Percentiles rank a stretch among this genome's conserved stretches.
Conservation (phyloP, 2,329 filamentous ascomycete genomes). For the Neofusicoccum cordaticola region DNA sequence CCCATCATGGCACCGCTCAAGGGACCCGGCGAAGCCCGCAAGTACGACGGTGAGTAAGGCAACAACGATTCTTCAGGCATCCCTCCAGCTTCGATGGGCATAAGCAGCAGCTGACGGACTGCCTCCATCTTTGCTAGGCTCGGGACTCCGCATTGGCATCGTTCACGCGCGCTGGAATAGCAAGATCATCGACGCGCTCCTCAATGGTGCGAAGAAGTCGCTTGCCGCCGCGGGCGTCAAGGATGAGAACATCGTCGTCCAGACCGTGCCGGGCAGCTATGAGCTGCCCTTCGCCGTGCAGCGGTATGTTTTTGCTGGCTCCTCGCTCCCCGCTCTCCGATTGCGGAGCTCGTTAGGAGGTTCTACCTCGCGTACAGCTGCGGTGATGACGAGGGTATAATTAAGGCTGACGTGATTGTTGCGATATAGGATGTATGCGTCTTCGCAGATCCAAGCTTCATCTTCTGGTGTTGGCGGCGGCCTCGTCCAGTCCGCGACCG, state of each 20-base stretch:
- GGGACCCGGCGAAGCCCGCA: constrained; percentile 59
- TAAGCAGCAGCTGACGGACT: constrained; percentile 63
- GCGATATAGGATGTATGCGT: constrained; percentile 67
- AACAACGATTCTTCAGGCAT: neutral
- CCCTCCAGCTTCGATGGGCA: neutral
- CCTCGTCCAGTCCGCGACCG: constrained; percentile 65
- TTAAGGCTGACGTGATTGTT: too few species aligned
- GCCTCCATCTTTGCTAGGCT: constrained; percentile 46
- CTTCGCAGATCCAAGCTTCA: constrained; percentile 79
- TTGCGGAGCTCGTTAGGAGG: neutral
- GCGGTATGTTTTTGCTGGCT: constrained; percentile 54
- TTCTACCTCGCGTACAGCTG: neutral
- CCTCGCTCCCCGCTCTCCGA: neutral
- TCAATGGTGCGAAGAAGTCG: constrained; percentile 75
- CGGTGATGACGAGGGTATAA: too few species aligned
- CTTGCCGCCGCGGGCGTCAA: constrained; percentile 77
- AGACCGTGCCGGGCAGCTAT: constrained; percentile 91
- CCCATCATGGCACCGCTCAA: constrained; percentile 44
- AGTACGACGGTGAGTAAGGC: constrained; percentile 52
- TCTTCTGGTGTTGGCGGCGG: constrained; percentile 51
- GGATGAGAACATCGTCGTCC: constrained; percentile 81
- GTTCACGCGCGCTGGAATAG: constrained; percentile 95
- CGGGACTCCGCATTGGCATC: constrained; percentile 81
- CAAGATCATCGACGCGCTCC: constrained; percentile 79
- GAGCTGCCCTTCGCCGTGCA: constrained; percentile 90